Evolutionary conservation across 345 rosid species (phyloP), one percentile per base, ranked within the genome.

Genomic region (Turritis glabra): DNA sequence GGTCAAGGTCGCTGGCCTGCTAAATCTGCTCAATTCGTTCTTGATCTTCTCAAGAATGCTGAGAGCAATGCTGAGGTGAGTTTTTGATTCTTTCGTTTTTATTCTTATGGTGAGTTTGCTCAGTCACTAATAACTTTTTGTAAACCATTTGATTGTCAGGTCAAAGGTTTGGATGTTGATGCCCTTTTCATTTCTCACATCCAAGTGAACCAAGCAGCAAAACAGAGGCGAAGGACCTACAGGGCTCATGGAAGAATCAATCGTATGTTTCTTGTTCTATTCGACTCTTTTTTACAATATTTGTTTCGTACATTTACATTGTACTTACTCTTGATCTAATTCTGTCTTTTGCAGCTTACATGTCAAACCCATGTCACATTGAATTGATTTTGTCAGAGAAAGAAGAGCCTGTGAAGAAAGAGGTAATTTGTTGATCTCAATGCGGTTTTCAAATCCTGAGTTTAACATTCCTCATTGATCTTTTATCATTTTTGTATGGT

Each of bases 1-100:
- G 99, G 99, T 7, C 98, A 95, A 78, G 99, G 98, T 69, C 89
- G 98, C 3, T 95, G 99, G 98, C 98, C 99, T 2, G 91, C 81
- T 0, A 95, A 95, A 72, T 95, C 99, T 67, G 97, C 97, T 15
- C 82, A 76, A 38, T 95, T 92, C 63, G 90, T 95, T 43, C 86
- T 95, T n/a, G 99, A 95, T 82, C 81, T 95, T 73, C 84, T 95
- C 41, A 90, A 92, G 91, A 95, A 90, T 79, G 97, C 98, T 4
- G 99, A 90, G 86, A 95, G 98, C 74, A 95, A 92, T 62, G 98
- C 99, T 4, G 99, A 95, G 81, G 99, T 90, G 59, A 18, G 10
- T 37, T 25, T 27, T 14, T 10, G 15, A 1, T 6, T 19, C 7
- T 27, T 0, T 8, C 5, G 1, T 15, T 8, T 18, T 38, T 5